phyloP scores from a whole-genome alignment of 2,329 filamentous ascomycete genomes.

The Pestalotiopsis sp. region DNA sequence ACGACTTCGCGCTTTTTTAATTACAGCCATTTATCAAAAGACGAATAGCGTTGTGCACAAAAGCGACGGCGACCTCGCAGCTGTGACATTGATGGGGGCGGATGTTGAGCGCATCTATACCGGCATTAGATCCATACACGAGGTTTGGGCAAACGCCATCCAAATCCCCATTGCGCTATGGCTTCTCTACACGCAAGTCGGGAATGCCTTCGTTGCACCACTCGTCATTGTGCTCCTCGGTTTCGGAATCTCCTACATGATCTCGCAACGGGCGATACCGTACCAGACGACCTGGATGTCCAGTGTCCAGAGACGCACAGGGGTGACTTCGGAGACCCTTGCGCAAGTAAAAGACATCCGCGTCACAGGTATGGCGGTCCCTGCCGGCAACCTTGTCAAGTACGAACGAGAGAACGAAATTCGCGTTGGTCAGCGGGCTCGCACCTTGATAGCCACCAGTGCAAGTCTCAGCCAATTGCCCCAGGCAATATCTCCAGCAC shows the following conservation, averaged over 20 bases:
- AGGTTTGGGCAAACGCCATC: slow-evolving; percentile 24
- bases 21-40: slow-evolving; percentile 33
- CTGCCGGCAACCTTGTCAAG: slow-evolving; percentile 32
- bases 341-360: slow-evolving; percentile 39
- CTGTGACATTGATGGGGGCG: slow-evolving; percentile 33
- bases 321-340: slow-evolving; percentile 27
- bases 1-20: slow-evolving; percentile 29
- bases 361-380: slow-evolving; percentile 34
- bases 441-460: slow-evolving; percentile 9
- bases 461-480: neutral
- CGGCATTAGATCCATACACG: slow-evolving; percentile 27
- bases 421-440: slow-evolving; percentile 26
- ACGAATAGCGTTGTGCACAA: slow-evolving; percentile 22
- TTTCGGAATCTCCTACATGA: neutral
- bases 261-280: slow-evolving; percentile 5
- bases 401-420: slow-evolving; percentile 35
- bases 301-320: slow-evolving; percentile 22
- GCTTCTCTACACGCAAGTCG: slow-evolving; percentile 6
- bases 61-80: slow-evolving; percentile 17
- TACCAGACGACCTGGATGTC: slow-evolving; percentile 24
- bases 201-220: slow-evolving; percentile 15
- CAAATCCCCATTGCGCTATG: slow-evolving; percentile 7
- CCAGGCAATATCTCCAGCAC: neutral
- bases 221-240: slow-evolving; percentile 14
- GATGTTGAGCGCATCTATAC: slow-evolving; percentile 29